A percentile compares a stretch with the other conserved stretches of the same genome.
Evolutionary conservation across 257 asterid species (phyloP).

Genomic region (Phtheirospermum japonicum): DNA sequence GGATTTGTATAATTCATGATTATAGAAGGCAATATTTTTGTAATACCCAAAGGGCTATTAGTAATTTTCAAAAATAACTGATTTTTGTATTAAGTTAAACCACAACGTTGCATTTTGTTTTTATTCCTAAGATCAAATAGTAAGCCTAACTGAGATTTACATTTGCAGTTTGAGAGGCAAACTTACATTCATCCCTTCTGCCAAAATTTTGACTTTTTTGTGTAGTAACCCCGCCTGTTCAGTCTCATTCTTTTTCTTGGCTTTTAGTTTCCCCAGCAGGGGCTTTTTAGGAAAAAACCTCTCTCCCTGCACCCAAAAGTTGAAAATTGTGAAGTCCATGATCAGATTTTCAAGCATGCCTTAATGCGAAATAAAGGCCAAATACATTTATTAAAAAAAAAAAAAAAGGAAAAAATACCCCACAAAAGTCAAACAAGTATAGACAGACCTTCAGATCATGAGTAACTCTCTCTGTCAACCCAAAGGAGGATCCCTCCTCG

Average conservation of each 20-base stretch:
- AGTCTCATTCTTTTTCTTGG: conserved; percentile 69
- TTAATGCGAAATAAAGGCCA: neutral
- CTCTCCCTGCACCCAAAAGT: conserved; percentile 59
- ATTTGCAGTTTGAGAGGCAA: conserved; percentile 24
- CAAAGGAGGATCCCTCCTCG: conserved; percentile 47
- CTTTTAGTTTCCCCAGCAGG: conserved; percentile 58
- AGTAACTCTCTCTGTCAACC: conserved; percentile 39
- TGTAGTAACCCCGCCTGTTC: conserved; percentile 56
- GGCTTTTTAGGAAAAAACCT: conserved; percentile 47
- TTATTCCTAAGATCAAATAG: neutral
- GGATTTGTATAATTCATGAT: conserved; percentile 2
- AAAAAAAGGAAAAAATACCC: no score
- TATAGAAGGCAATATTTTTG: neutral
- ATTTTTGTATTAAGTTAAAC: no score
- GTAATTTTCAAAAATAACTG: no score
- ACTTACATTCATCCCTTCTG: conserved; percentile 82
- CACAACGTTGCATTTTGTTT: neutral
- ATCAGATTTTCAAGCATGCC: conserved; percentile 23
- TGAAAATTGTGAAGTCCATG: conserved; percentile 2
- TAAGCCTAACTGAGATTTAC: conserved; percentile 11
- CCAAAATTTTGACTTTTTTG: conserved; percentile 81
- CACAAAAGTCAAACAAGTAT: neutral
- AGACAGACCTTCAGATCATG: conserved; percentile 64
- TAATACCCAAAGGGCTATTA: no score
- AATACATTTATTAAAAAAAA: conserved; percentile 1